Evolutionary conservation across 106 monocot genomes (phyloP).

Genomic region (Acorus calamus): DNA sequence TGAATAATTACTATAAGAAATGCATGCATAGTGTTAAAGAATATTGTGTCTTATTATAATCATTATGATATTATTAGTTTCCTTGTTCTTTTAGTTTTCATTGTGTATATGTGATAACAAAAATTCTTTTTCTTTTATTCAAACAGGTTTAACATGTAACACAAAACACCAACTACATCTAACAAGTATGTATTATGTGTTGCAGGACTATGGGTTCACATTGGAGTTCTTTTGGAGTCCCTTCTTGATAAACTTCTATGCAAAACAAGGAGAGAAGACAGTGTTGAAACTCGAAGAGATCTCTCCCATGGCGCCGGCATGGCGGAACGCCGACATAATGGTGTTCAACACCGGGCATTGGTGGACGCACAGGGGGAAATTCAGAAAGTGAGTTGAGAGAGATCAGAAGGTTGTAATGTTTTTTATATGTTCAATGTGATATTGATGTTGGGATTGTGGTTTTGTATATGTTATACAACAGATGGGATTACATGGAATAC

Average conservation of each 20-base stretch:
- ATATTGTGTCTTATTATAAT: not conserved
- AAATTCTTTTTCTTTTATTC: too few relatives aligned
- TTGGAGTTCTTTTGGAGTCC: constrained; percentile 59
- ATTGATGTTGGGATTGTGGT: too few relatives aligned
- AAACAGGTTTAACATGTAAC: too few relatives aligned
- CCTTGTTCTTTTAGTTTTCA: not conserved
- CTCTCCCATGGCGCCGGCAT: not conserved
- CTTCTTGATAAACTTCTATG: constrained; percentile 29
- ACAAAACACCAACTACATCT: too few relatives aligned
- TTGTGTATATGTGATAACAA: not conserved
- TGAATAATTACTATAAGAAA: too few relatives aligned
- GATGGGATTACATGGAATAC: constrained; percentile 19
- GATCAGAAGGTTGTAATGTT: too few relatives aligned
- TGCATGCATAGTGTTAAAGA: too few relatives aligned
- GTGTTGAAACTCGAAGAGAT: constrained; percentile 34
- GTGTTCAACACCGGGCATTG: constrained; percentile 55
- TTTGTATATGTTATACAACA: not conserved
- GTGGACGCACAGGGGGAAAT: constrained; percentile 33
- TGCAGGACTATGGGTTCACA: constrained; percentile 32
- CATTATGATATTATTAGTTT: not conserved
- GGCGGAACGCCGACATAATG: constrained; percentile 28
- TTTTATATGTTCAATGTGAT: too few relatives aligned
- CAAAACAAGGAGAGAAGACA: constrained; percentile 8
- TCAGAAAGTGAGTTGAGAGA: constrained; percentile 6
- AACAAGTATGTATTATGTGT: too few relatives aligned